Conservation (phyloP, 1,139 yeast species). For the Lipomyces yarrowii region DNA sequence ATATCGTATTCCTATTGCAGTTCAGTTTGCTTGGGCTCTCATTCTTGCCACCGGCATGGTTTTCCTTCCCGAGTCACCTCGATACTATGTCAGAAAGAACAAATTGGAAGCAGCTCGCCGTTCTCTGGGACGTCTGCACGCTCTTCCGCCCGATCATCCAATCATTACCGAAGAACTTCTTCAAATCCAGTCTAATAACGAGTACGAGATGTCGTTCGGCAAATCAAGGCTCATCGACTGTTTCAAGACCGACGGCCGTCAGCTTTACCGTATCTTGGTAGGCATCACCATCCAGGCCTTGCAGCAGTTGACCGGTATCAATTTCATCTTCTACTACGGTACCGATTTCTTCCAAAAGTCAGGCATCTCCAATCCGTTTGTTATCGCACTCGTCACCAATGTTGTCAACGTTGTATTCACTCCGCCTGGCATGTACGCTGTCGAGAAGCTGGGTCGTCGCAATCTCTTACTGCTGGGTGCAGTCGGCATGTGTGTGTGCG, state of each 20-base stretch:
- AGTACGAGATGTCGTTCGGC: conserved; percentile 47
- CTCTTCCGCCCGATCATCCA: conserved; percentile 46
- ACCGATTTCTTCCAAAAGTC: conserved; percentile 59
- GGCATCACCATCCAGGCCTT: conserved; percentile 54
- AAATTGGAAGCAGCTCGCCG: conserved; percentile 60
- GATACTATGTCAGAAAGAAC: conserved; percentile 61
- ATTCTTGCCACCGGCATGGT: conserved; percentile 46
- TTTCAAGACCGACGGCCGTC: conserved; percentile 30
- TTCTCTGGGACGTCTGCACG: conserved; percentile 62
- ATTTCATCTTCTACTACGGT: conserved; percentile 66
- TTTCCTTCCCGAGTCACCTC: conserved; percentile 78
- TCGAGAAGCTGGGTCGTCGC: conserved; percentile 58
- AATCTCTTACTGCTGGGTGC: conserved; percentile 56
- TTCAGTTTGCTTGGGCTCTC: conserved; percentile 51
- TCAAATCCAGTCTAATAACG: conserved; percentile 50
- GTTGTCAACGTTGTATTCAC: conserved; percentile 78
- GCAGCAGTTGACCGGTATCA: conserved; percentile 71
- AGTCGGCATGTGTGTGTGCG: conserved; percentile 49
- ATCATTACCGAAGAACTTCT: conserved; percentile 35
- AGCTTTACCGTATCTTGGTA: conserved; percentile 10
- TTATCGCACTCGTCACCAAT: conserved; percentile 76
- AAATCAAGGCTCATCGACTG: conserved; percentile 41
- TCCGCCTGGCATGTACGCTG: conserved; percentile 37
- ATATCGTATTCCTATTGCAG: conserved; percentile 63
- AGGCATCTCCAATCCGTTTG: conserved; percentile 56